Conservation (phyloP, 2,329 filamentous ascomycete species). For the Colletotrichum agaves region DNA sequence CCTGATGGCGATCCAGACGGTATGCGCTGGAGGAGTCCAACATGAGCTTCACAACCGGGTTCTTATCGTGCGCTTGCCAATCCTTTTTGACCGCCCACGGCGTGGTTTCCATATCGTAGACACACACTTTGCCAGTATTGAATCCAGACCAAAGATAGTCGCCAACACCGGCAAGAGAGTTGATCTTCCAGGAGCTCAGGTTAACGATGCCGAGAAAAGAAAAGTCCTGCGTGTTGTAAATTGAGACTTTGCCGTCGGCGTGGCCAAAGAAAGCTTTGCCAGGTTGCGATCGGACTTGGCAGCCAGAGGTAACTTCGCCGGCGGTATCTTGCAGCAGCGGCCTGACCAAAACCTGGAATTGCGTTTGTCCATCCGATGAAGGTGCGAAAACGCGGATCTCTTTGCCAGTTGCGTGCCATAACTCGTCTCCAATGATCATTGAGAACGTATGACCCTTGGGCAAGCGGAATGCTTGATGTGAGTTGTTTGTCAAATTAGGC, state of each 20-base stretch:
- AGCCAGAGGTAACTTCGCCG: constrained; percentile 88
- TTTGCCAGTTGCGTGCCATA: constrained; percentile 91
- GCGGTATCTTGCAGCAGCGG: constrained; percentile 77
- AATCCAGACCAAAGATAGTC: constrained; percentile 91
- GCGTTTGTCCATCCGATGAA: constrained; percentile 71
- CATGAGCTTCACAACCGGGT: constrained; percentile 80
- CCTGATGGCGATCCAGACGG: constrained; percentile 84
- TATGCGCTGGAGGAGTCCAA: constrained; percentile 86
- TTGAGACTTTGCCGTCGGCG: constrained; percentile 90
- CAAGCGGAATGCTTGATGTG: constrained; percentile 78
- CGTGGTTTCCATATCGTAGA: constrained; percentile 85
- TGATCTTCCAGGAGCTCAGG: constrained; percentile 95
- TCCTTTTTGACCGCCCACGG: constrained; percentile 95
- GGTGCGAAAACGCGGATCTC: constrained; percentile 88
- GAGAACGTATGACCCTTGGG: constrained; percentile 88
- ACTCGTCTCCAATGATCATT: constrained; percentile 82
- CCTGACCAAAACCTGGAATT: constrained; percentile 79
- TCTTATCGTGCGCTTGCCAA: constrained; percentile 85
- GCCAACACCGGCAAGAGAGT: constrained; percentile 82
- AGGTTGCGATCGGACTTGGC: constrained; percentile 77
- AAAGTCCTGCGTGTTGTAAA: constrained; percentile 86
- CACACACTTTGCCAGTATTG: constrained; percentile 92
- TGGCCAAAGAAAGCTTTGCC: constrained; percentile 91
- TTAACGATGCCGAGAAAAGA: constrained; percentile 83
- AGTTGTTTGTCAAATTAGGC: constrained; percentile 79